A percentile compares a stretch with the other conserved stretches of the same genome.
phyloP scores from a whole-genome alignment of 1,139 yeast genomes.

The Kodamaea plutei region DNA sequence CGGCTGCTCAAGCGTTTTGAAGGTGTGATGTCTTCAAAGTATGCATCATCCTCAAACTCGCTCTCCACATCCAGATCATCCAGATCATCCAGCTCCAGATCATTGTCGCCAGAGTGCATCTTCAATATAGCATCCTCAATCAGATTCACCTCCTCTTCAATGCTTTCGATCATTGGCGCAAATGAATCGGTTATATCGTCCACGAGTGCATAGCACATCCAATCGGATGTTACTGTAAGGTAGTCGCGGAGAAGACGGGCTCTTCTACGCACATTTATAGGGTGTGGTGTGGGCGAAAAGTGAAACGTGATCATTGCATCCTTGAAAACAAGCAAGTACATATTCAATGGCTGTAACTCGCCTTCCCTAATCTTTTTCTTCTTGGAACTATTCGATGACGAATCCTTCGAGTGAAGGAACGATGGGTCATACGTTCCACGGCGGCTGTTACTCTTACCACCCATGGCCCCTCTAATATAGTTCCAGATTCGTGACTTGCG shows the following conservation, averaged over 20 bases:
- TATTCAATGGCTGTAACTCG: slow-evolving; percentile 84
- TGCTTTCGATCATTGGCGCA: slow-evolving; percentile 92
- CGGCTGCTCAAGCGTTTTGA: slow-evolving; percentile 2
- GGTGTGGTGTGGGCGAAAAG: slow-evolving; percentile 93
- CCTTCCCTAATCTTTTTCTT: slow-evolving; percentile 51
- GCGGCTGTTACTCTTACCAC: slow-evolving; percentile 4
- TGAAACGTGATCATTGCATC: slow-evolving; percentile 93
- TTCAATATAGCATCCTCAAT: slow-evolving; percentile 87
- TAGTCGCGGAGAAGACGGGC: slow-evolving; percentile 85
- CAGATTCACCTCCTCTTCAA: slow-evolving; percentile 86
- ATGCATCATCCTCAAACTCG: slow-evolving; percentile 7
- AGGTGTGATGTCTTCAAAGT: neutral
- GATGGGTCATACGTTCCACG: slow-evolving; percentile 6
- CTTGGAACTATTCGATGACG: slow-evolving; percentile 25
- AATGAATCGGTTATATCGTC: slow-evolving; percentile 97
- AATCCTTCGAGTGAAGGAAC: slow-evolving; percentile 12
- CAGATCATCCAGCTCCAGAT: slow-evolving; percentile 30
- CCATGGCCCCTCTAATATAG: slow-evolving; percentile 7
- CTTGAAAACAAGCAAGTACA: slow-evolving; percentile 87
- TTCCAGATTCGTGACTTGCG: slow-evolving; percentile 19
- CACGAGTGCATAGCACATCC: slow-evolving; percentile 95
- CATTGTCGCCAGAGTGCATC: slow-evolving; percentile 71
- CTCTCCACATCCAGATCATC: slow-evolving; percentile 13
- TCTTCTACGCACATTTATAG: slow-evolving; percentile 90
- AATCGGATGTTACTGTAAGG: slow-evolving; percentile 85